These are phyloP conservation scores for Ceratocystis cubensis DNA, from an alignment of 2,329 filamentous ascomycete species.

Conservation along the genomic window DNA sequence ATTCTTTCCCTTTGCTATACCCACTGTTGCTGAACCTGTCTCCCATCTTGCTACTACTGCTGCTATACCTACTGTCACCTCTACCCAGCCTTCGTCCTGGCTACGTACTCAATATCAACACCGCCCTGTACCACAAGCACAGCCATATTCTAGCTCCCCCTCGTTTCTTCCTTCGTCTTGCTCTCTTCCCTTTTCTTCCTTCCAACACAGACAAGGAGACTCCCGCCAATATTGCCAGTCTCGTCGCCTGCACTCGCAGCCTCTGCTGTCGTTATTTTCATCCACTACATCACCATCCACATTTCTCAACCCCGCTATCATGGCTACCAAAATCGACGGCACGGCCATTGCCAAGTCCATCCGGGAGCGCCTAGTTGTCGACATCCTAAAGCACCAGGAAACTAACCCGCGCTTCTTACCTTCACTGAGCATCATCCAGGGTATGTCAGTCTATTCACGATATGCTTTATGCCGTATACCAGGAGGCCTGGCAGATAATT, in stretches of 20 bases:
- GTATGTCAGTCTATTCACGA: conserved; percentile 27
- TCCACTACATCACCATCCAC: background rate
- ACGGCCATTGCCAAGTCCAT: conserved; percentile 88
- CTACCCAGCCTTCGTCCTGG: background rate
- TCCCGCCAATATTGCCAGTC: background rate
- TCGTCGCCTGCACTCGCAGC: background rate
- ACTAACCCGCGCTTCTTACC: conserved; percentile 80
- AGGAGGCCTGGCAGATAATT: background rate
- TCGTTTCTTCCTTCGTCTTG: background rate
- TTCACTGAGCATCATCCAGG: conserved; percentile 87
- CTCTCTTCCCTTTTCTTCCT: background rate
- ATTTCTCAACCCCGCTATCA: conserved; percentile 45
- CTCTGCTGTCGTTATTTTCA: background rate
- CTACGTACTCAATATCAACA: background rate
- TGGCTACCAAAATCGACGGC: conserved; percentile 93
- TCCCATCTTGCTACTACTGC: background rate
- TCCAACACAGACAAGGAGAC: background rate
- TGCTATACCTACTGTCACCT: conserved; percentile 5
- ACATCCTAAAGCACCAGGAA: conserved; percentile 72
- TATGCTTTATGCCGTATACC: conserved; percentile 5
- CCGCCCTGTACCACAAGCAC: background rate
- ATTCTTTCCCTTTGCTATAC: background rate
- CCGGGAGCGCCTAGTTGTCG: conserved; percentile 62
- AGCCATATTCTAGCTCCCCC: conserved; percentile 4
- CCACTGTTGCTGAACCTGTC: background rate